Evolutionary conservation across 1,284 basidiomycete species (phyloP), one percentile per base, ranked within the genome.

Genomic region (Heterobasidion parviporum): DNA sequence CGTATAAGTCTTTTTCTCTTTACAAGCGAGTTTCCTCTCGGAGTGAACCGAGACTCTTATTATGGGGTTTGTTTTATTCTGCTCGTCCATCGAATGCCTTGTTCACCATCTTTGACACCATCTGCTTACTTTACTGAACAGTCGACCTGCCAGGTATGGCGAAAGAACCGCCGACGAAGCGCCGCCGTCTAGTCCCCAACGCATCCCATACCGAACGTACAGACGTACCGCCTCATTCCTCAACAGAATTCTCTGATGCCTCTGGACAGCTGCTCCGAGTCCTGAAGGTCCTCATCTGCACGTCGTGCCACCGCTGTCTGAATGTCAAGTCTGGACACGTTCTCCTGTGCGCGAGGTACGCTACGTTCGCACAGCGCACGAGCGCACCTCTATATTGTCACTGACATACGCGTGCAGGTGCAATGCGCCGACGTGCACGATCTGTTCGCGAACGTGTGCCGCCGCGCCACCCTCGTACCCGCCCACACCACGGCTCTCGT

Each of bases 1-100:
- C 75, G 80, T 82, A 82, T 18, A n/a, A n/a, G n/a, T 18, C 2
- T 1, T 18, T 18, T 18, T 18, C 18, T 63, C 59, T 61, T 49
- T 12, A 16, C 16, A 5, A 26, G 26, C 26, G 26, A 26, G 26
- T 6, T 26, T 26, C 26, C 26, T 26, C 26, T 26, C 26, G 4
- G 26, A 26, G 4, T 5, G 26, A 26, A 26, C 26, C 4, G 26
- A 26, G 5, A 1, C 26, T 26, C 6, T 26, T 26, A 26, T 26
- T 26, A 3, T 26, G 26, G 3, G 26, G 1, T 26, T 26, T 26
- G 26, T 5, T 26, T 4, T 26, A 26, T 26, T 26, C 5, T 6
- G 5, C 5, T 26, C 5, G 26, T 26, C 26, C 26, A 26, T 6
- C 26, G 26, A 26, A 52, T 38, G 10, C 54, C 18, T 43, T 20